Evolutionary conservation across 345 rosid genomes (phyloP).

Genomic region (Salix brachista): DNA sequence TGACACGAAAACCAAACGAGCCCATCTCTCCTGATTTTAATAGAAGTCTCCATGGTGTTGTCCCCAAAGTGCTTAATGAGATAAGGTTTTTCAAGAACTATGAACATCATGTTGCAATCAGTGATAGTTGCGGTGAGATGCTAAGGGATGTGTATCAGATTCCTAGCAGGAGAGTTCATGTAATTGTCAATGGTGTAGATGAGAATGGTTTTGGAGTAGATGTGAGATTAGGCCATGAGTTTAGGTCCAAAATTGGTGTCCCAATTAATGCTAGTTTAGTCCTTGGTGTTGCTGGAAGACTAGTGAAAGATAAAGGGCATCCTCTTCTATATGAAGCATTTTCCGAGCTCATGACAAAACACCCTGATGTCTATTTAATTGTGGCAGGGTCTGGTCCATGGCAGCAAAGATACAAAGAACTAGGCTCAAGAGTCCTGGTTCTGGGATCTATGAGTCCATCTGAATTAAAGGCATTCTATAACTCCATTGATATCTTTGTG

Average conservation of each 20-base stretch:
- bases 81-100: conserved; percentile 79
- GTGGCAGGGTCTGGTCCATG: conserved; percentile 94
- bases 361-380: conserved; percentile 48
- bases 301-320: conserved; percentile 93
- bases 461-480: conserved; percentile 63
- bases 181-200: conserved; percentile 80
- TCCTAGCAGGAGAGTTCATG: conserved; percentile 74
- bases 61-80: conserved; percentile 72
- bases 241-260: conserved; percentile 54
- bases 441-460: conserved; percentile 68
- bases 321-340: conserved; percentile 70
- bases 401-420: conserved; percentile 66
- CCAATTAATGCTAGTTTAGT: conserved; percentile 55
- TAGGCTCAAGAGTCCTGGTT: conserved; percentile 52
- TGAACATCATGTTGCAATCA: conserved; percentile 80
- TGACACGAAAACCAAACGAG: conserved; percentile 56
- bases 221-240: conserved; percentile 36
- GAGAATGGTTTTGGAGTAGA: conserved; percentile 53
- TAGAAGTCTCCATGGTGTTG: conserved; percentile 45
- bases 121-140: conserved; percentile 96
- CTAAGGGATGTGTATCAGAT: conserved; percentile 84
- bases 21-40: conserved; percentile 53
- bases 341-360: conserved; percentile 31
- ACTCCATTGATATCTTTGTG: conserved; percentile 66
- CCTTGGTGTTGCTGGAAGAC: conserved; percentile 78